Evolutionary conservation across 1,284 basidiomycete species (phyloP).

Genomic region (Amylostereum chailletii): DNA sequence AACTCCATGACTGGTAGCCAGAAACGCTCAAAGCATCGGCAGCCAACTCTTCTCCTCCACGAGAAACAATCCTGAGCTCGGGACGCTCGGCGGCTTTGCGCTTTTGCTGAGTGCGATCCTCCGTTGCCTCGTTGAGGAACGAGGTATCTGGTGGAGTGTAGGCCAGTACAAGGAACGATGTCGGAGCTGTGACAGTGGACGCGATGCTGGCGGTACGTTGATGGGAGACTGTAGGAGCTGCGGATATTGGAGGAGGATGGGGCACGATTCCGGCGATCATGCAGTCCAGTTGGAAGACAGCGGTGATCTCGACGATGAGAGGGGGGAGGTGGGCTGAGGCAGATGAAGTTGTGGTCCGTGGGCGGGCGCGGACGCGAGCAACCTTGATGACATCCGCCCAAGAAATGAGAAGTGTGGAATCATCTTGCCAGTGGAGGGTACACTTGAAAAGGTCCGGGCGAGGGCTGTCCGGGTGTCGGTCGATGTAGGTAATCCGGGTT

Average conservation of each 20-base stretch:
- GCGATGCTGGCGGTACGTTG: conserved; percentile 14
- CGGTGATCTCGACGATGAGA: conserved; percentile 77
- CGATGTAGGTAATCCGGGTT: conserved; percentile 82
- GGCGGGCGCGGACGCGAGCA: conserved; percentile 67
- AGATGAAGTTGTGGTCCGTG: conserved; percentile 33
- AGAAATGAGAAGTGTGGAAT: conserved; percentile 81
- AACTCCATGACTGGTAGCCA: conserved; percentile 79
- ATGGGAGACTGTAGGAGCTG: conserved; percentile 13
- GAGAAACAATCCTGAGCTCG: conserved; percentile 88
- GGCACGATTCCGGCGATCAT: conserved; percentile 91
- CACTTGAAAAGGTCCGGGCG: conserved; percentile 93
- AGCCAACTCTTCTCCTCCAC: conserved; percentile 82
- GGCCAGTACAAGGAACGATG: conserved; percentile 79
- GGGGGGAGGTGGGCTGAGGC: conserved; percentile 39
- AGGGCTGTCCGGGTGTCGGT: conserved; percentile 74
- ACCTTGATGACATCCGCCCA: conserved; percentile 97
- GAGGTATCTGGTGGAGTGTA: conserved; percentile 69
- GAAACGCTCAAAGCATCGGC: conserved; percentile 79
- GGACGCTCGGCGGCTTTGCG: conserved; percentile 82
- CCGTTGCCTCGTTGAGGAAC: conserved; percentile 58
- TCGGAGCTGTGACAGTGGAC: conserved; percentile 20
- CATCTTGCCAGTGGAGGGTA: conserved; percentile 87
- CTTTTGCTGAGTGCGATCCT: conserved; percentile 64
- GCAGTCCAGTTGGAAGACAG: conserved; percentile 90
- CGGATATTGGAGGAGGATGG: conserved; percentile 41